A percentile compares a stretch with the other conserved stretches of the same genome.
Conservation (phyloP, 2,329 filamentous ascomycete species). For the Penicillium concentricum region DNA sequence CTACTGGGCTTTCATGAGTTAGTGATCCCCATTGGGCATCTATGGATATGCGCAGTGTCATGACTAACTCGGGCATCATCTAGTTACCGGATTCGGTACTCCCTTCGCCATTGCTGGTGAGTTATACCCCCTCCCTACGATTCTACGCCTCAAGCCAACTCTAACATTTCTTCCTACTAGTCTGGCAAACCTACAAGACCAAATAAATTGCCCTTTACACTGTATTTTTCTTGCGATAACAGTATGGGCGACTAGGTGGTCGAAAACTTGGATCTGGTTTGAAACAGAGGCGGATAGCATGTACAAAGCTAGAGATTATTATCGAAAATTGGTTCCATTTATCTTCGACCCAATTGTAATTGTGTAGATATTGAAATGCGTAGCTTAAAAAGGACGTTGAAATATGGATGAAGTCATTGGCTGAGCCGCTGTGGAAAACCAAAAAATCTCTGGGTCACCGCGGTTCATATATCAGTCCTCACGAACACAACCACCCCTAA, state of each 20-base stretch:
- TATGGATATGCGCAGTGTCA: neutral
- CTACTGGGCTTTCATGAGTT: constrained; percentile 81
- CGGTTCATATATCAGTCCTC: constrained; percentile 27
- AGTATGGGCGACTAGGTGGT: constrained; percentile 20
- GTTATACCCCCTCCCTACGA: constrained; percentile 24
- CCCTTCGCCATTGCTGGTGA: constrained; percentile 66
- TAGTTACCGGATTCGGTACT: constrained; percentile 58
- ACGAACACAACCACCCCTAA: constrained; percentile 16
- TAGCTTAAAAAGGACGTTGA: constrained; percentile 25
- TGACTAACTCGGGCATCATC: constrained; percentile 38
- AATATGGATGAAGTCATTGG: constrained; percentile 47
- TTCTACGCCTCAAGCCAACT: constrained; percentile 7
- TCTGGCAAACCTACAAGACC: constrained; percentile 69
- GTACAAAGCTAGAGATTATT: constrained; percentile 42
- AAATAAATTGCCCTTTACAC: constrained; percentile 30
- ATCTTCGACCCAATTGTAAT: constrained; percentile 14
- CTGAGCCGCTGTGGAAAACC: constrained; percentile 39
- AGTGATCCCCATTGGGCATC: constrained; percentile 28
- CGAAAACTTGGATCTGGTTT: constrained; percentile 22
- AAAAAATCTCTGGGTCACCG: constrained; percentile 36
- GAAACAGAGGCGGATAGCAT: constrained; percentile 34
- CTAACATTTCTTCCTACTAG: constrained; percentile 41
- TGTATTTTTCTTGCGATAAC: constrained; percentile 19
- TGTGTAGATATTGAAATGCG: constrained; percentile 17
- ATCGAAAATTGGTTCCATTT: constrained; percentile 24